These are phyloP conservation scores for Puccinellia tenuiflora DNA, from an alignment of 176 grass and related monocot genomes.

Conservation along the genomic window DNA sequence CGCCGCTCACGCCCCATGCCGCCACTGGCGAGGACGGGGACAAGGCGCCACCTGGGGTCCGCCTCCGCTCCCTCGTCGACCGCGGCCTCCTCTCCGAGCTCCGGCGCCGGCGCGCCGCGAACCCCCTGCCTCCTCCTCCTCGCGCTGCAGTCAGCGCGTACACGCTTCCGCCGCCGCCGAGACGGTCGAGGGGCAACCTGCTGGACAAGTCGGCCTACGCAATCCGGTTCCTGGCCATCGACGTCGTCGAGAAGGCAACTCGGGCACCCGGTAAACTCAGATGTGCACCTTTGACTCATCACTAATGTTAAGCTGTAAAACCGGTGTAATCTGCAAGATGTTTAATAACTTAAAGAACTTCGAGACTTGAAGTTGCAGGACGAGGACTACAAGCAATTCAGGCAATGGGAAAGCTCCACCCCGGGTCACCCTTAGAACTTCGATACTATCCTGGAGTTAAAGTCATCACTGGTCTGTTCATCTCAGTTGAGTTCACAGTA, in stretches of 20 bases:
- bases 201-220: slow-evolving; percentile 94
- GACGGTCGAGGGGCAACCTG: slow-evolving; percentile 39
- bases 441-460: slow-evolving; percentile 86
- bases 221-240: slow-evolving; percentile 88
- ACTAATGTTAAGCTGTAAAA: slow-evolving; percentile 7
- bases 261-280: slow-evolving; percentile 42
- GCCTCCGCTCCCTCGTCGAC: slow-evolving; percentile 38
- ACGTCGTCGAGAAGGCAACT: slow-evolving; percentile 95
- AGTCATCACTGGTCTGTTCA: slow-evolving; percentile 83
- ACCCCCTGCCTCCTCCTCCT: not conserved
- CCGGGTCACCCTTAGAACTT: slow-evolving; percentile 96
- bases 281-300: not conserved
- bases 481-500: not conserved
- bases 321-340: not conserved
- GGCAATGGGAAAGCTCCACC: slow-evolving; percentile 91
- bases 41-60: slow-evolving; percentile 29
- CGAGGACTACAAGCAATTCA: slow-evolving; percentile 85
- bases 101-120: slow-evolving; percentile 11
- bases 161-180: slow-evolving; percentile 48
- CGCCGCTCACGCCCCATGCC: no score
- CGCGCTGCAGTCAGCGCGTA: not conserved
- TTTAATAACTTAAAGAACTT: no score
- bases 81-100: slow-evolving; percentile 30
- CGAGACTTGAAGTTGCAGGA: no score
- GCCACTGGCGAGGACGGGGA: no score